These are phyloP conservation scores for Cutaneotrichosporon sp. DNA, from an alignment of 1,284 basidiomycete species.

Conservation along the genomic window DNA sequence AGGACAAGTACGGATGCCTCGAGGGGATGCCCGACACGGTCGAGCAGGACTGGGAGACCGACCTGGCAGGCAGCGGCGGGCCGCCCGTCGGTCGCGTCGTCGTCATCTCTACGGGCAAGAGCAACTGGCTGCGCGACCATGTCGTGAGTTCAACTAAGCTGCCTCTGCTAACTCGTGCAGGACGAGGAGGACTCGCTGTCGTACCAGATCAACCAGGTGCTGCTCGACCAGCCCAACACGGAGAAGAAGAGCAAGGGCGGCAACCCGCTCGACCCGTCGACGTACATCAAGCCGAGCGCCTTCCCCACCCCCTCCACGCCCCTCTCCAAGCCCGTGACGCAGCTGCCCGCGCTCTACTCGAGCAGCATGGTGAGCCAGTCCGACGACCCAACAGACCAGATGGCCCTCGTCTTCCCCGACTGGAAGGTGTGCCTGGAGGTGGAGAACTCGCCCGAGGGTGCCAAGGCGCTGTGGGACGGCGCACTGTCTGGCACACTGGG, in stretches of 20 bases:
- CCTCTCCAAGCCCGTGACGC: slow-evolving; percentile 21
- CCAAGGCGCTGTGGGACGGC: slow-evolving; percentile 66
- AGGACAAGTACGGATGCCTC: slow-evolving; percentile 60
- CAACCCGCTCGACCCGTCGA: slow-evolving; percentile 19
- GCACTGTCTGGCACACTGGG: slow-evolving; percentile 63
- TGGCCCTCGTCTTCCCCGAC: slow-evolving; percentile 85
- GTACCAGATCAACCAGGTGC: slow-evolving; percentile 57
- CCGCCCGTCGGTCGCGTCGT: slow-evolving; percentile 77
- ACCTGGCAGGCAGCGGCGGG: slow-evolving; percentile 78
- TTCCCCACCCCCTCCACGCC: slow-evolving; percentile 36
- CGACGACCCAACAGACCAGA: slow-evolving; percentile 64
- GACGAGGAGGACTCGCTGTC: slow-evolving; percentile 68
- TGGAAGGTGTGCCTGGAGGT: slow-evolving; percentile 77
- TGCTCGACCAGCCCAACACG: slow-evolving; percentile 26
- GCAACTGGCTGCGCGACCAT: slow-evolving; percentile 79
- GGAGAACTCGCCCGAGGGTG: slow-evolving; percentile 64
- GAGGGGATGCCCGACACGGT: slow-evolving; percentile 70
- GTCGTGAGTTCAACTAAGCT: slow-evolving; percentile 52
- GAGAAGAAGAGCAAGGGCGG: slow-evolving; percentile 23
- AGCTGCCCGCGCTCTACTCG: slow-evolving; percentile 63
- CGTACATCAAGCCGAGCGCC: slow-evolving; percentile 39
- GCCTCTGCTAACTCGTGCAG: slow-evolving; percentile 12
- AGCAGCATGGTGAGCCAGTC: slow-evolving; percentile 79
- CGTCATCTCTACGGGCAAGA: slow-evolving; percentile 82
- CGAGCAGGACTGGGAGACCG: slow-evolving; percentile 71